A percentile compares a stretch with the other conserved stretches of the same genome.
Evolutionary conservation across 148 eudicot species (phyloP).

Genomic region (Rhododendron simsii): DNA sequence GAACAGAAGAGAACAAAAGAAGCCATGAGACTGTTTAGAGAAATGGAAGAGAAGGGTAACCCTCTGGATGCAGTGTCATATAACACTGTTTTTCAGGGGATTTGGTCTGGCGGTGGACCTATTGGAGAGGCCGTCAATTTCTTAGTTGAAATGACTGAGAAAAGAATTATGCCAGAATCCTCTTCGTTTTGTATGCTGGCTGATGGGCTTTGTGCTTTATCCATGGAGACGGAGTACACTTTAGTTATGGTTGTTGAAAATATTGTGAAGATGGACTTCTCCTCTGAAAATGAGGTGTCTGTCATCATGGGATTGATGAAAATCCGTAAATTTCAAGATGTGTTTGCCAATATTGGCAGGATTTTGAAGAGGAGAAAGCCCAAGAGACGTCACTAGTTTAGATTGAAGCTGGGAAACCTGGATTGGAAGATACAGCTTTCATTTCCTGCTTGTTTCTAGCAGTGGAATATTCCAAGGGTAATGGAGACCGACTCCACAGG

Average conservation of each 20-base stretch:
- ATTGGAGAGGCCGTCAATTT: constrained; percentile 87
- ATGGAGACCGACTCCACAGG: no score
- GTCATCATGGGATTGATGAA: constrained; percentile 79
- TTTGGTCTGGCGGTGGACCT: constrained; percentile 85
- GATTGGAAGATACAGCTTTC: not conserved
- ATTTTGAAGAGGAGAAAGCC: constrained; percentile 48
- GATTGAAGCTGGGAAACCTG: not conserved
- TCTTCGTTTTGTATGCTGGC: constrained; percentile 78
- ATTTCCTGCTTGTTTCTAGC: not conserved
- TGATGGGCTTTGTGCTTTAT: constrained; percentile 74
- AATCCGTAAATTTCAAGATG: constrained; percentile 80
- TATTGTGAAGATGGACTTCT: constrained; percentile 56
- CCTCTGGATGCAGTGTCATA: constrained; percentile 74
- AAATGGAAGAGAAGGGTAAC: constrained; percentile 68
- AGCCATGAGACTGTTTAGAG: constrained; percentile 71
- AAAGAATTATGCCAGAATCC: constrained; percentile 58
- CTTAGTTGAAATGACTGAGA: constrained; percentile 65
- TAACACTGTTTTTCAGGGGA: constrained; percentile 71
- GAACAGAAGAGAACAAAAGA: constrained; percentile 50
- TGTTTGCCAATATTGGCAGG: constrained; percentile 60
- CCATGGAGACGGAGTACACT: constrained; percentile 59
- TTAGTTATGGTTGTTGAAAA: constrained; percentile 54
- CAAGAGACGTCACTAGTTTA: constrained; percentile 34
- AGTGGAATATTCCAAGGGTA: not conserved
- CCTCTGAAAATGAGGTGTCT: constrained; percentile 56